phyloP scores from a whole-genome alignment of 2,329 filamentous ascomycete genomes.

The Fusarium devonianum region DNA sequence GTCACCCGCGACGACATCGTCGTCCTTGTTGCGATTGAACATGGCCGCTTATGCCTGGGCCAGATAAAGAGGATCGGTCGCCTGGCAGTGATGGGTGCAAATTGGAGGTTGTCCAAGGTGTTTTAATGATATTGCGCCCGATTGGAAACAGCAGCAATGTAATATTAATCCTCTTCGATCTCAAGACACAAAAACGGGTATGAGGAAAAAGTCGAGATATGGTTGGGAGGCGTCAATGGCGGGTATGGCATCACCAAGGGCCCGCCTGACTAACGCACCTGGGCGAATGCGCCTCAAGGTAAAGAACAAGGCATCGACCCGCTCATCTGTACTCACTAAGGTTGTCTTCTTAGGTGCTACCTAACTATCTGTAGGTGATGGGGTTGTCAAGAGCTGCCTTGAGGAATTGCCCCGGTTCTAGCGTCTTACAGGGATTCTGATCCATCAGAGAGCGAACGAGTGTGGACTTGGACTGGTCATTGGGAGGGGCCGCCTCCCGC shows the following conservation, averaged over 20 bases:
- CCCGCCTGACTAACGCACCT: conserved; percentile 38
- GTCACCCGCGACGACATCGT: conserved; percentile 28
- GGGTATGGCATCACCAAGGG: conserved; percentile 39
- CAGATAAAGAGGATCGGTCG: background rate
- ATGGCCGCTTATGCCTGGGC: conserved; percentile 18
- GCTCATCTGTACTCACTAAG: conserved; percentile 17
- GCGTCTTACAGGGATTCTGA: conserved; percentile 1
- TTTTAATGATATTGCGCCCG: background rate
- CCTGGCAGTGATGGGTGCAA: background rate
- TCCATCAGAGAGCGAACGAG: background rate
- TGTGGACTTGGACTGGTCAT: background rate
- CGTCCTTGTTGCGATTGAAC: conserved; percentile 33
- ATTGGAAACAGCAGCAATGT: background rate
- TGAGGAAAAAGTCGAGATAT: conserved; percentile 30
- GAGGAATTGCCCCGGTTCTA: conserved; percentile 9
- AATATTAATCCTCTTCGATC: conserved; percentile 13
- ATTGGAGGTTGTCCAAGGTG: too few species aligned
- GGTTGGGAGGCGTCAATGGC: conserved; percentile 24
- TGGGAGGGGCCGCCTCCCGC: background rate
- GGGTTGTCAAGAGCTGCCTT: conserved; percentile 16
- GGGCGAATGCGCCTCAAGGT: conserved; percentile 24
- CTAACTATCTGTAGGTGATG: conserved; percentile 11
- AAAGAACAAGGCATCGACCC: conserved; percentile 35
- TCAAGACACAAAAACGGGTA: conserved; percentile 6
- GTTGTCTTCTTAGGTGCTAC: conserved; percentile 23